phyloP scores from a whole-genome alignment of 768 basidiomycete species.

The Filobasidium wieringae region DNA sequence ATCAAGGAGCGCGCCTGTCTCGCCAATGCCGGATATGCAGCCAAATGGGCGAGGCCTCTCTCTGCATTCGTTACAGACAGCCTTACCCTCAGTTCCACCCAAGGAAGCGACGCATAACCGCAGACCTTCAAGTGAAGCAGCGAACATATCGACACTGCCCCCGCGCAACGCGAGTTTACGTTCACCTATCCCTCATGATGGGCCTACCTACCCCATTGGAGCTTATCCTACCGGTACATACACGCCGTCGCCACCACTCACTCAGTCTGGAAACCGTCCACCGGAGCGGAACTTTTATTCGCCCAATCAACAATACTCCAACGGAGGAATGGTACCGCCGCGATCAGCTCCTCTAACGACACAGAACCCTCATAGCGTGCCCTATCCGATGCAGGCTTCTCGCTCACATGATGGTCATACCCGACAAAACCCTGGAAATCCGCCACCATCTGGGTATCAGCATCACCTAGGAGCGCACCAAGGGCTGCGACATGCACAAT shows the following conservation, averaged over 20 bases:
- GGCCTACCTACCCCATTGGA: background rate
- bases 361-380: background rate
- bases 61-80: background rate
- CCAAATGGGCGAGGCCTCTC: background rate
- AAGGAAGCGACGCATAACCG: background rate
- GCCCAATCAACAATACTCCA: background rate
- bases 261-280: background rate
- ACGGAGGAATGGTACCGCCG: slow-evolving; percentile 4
- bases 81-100: background rate
- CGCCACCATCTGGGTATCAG: background rate
- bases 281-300: background rate
- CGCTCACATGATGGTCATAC: background rate
- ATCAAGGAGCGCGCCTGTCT: background rate
- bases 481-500: background rate
- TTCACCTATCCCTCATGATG: slow-evolving; percentile 18
- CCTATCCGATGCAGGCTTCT: background rate
- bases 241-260: slow-evolving; percentile 19
- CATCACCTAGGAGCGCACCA: background rate
- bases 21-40: no score
- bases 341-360: slow-evolving; percentile 1
- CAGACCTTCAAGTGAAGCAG: background rate
- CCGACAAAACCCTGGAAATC: background rate
- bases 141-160: background rate
- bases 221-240: background rate
- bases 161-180: slow-evolving; percentile 13